These are phyloP conservation scores for Cladosporium velox DNA, from an alignment of 2,329 filamentous ascomycete species.

Conservation along the genomic window DNA sequence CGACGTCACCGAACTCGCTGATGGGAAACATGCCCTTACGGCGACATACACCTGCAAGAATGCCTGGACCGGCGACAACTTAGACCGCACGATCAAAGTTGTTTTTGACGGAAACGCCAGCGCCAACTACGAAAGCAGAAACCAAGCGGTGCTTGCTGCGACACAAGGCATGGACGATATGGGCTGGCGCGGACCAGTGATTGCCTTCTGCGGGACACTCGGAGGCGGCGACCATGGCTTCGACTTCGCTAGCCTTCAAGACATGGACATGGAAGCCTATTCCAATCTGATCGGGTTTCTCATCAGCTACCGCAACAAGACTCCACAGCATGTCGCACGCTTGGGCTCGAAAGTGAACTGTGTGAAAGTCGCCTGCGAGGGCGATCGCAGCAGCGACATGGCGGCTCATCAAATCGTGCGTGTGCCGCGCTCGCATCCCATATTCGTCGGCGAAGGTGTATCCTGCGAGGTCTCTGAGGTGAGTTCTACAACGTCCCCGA, in stretches of 20 bases:
- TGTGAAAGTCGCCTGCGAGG: background rate
- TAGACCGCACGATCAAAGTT: background rate
- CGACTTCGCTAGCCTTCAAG: background rate
- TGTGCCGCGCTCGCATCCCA: conserved; percentile 4
- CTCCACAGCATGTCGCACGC: background rate
- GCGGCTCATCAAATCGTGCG: background rate
- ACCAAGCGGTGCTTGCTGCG: background rate
- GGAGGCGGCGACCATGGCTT: background rate
- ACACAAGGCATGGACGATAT: background rate
- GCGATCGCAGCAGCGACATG: background rate
- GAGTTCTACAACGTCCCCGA: background rate
- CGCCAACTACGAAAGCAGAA: background rate
- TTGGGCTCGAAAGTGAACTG: background rate
- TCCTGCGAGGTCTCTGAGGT: background rate
- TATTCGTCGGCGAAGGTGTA: background rate
- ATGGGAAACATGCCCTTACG: too few species aligned
- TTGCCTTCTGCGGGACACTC: background rate
- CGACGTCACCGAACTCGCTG: background rate
- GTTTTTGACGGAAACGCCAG: background rate
- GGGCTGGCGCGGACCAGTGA: background rate
- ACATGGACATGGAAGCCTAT: conserved; percentile 4
- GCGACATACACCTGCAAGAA: background rate
- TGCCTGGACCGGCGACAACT: background rate
- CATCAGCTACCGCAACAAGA: background rate
- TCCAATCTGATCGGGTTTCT: background rate